Percentiles rank a stretch among this genome's conserved stretches.
Conservation (phyloP, 768 basidiomycete species). For the Kwoniella dendrophila region DNA sequence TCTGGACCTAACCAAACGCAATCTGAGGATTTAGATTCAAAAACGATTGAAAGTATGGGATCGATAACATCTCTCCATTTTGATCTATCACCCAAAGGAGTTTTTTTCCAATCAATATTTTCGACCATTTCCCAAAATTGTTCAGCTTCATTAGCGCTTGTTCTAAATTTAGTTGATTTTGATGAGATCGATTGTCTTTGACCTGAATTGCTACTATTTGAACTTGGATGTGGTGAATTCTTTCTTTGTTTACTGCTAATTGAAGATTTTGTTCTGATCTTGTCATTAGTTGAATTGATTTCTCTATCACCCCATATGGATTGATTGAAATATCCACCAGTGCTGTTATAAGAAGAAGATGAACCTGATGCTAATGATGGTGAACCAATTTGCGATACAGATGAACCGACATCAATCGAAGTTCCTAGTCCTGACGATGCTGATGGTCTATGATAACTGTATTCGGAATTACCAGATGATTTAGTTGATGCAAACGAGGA, state of each 20-base stretch:
- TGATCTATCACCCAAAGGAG: constrained; percentile 33
- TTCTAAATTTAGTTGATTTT: not conserved
- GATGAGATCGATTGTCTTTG: not conserved
- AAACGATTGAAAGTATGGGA: constrained; percentile 36
- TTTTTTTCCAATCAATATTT: constrained; percentile 39
- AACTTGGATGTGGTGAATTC: constrained; percentile 4
- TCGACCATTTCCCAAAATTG: constrained; percentile 38
- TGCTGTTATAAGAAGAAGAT: not conserved
- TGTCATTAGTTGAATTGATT: not conserved
- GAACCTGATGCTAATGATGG: not conserved
- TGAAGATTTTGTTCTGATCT: not conserved
- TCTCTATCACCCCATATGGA: not conserved
- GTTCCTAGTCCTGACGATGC: constrained; percentile 1
- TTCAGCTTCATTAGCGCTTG: constrained; percentile 18
- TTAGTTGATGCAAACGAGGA: constrained; percentile 3
- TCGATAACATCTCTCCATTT: constrained; percentile 37
- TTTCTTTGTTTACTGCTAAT: constrained; percentile 6
- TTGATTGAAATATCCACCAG: constrained; percentile 2
- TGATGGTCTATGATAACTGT: too few relatives aligned
- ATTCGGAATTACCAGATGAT: constrained; percentile 2
- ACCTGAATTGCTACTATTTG: too few relatives aligned
- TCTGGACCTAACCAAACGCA: constrained; percentile 44
- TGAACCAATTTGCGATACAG: constrained; percentile 8
- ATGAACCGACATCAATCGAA: constrained; percentile 17
- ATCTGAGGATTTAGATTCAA: constrained; percentile 34